Base-by-base conservation (phyloP, 345 rosid genomes). In the Linum tenue region DNA sequence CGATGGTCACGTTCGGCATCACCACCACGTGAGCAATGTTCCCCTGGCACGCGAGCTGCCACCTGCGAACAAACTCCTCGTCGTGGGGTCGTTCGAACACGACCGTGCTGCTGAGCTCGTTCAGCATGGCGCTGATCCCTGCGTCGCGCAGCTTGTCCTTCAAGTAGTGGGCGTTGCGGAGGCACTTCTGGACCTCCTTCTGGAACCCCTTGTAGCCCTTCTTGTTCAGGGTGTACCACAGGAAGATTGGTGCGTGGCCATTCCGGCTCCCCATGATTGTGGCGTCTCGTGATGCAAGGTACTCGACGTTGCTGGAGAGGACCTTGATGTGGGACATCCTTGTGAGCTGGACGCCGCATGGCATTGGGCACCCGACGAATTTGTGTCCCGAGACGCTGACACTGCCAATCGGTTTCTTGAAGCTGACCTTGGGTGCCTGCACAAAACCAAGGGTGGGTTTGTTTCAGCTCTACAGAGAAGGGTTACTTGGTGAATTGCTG, bases 251-350 rank as follows among this genome's bases (percentile, higher is more conserved):
- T 3, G 99, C 99, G 41, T 94, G 97, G 5, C 97, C 97, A n/a
- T 94, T 94, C 16, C 99, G 75, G 71, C 97, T 88, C 55, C 99
- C 99, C 99, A 94, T 94, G 73, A 92, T 92, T 36, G 97, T 92
- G n/a, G 99, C 99, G 72, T 90, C 97, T 76, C 96, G 81, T 43
- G 97, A 92, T 63, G 97, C 97, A 3, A 90, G 92, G 73, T 90
- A 92, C 80, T 92, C 97, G 0, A 92, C 92, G 55, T 90, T 92
- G 39, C 78, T 90, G 0, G 97, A 90, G 43, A 92, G 90, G 56
- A 67, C 90, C 75, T 88, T 90, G 65, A 92, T 81, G 73, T 90
- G 89, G 66, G 81, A 79, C 89, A 90, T 72, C 70, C 98, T 85
- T 8, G 97, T 90, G 73, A 92, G 75, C 80, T 88, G 97, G 70